Percentiles rank a stretch among this genome's conserved stretches.
phyloP scores from a whole-genome alignment of 495 filamentous ascomycete genomes.

The Aspergillus carlsbadensis region DNA sequence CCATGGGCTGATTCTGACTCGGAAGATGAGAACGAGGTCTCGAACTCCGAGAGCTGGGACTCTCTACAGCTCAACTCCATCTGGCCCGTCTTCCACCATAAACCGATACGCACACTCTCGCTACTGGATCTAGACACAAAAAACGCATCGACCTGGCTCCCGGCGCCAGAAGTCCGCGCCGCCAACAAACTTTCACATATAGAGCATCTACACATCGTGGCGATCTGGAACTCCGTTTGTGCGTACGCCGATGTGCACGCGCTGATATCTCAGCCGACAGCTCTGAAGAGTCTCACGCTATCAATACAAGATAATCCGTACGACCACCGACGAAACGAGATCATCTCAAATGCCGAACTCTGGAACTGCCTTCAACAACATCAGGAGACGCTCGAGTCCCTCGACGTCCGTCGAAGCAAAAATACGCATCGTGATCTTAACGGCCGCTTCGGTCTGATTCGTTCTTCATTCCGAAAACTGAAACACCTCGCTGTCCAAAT shows the following conservation, averaged over 20 bases:
- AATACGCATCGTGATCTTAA: no score
- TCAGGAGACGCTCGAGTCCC: neutral
- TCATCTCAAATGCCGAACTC: neutral
- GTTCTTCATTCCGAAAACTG: neutral
- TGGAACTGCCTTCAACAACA: neutral
- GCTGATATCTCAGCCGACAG: neutral
- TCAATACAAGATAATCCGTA: no score
- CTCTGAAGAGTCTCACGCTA: neutral
- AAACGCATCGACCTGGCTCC: neutral
- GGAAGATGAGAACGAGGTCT: no score
- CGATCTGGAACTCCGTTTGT: neutral
- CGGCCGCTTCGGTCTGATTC: neutral
- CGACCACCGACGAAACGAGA: neutral
- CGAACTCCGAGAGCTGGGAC: neutral
- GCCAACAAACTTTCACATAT: neutral
- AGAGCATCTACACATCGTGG: neutral
- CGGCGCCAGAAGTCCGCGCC: no score
- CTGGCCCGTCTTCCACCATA: neutral
- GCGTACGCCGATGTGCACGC: neutral
- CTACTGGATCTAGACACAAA: neutral
- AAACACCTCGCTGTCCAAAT: neutral
- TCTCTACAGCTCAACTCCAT: neutral
- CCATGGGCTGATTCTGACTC: no score
- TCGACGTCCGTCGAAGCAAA: neutral
- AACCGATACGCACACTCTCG: neutral